Evolutionary conservation across 2,329 filamentous ascomycete species (phyloP), one percentile per base, ranked within the genome.

Genomic region (Ophiostoma pallidulum): DNA sequence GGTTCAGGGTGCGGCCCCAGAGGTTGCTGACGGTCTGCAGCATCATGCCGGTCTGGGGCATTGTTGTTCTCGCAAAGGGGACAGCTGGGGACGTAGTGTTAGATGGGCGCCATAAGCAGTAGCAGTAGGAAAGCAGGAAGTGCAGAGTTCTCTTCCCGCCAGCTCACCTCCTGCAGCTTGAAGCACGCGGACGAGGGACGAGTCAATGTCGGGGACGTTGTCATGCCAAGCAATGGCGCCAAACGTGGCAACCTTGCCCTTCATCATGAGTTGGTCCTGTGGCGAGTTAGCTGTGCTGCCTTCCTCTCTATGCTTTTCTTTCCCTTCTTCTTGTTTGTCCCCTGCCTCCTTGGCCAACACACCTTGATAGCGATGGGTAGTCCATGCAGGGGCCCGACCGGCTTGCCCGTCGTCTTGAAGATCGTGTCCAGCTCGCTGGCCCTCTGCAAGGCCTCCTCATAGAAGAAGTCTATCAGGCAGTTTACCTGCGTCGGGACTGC

Each of bases 361-460:
- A 71, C 69, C 50, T 72, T 73, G 18, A 72, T 52, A 39, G 68
- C 71, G 8, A 72, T 54, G 0, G 76, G 76, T 2, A 80, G 59
- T 18, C 64, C 65, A 47, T 66, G 64, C 2, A 67, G 56, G 14
- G 65, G 62, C 0, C 65, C 65, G 10, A 65, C 37, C 1, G 62
- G 56, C 28, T 58, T 61, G 38, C 56, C 56, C 40, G 63, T 54
- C 12, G 51, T 50, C n/a, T 51, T 49, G 8, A 64, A 53, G 36
- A 62, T 59, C 14, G 53, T 46, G 50, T 67, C 64, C 12, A 66
- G 59, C 40, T 55, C 58, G 26, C 50, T 47, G 1, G 64, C 63
- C 2, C 62, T 55, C 38, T 53, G 48, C 24, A 66, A 51, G 13
- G 64, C 62, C 46, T 55, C 49, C 19, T 60, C 54, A 1, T 62